Conservation (phyloP, 306 rosid species). For the Delonix regia region DNA sequence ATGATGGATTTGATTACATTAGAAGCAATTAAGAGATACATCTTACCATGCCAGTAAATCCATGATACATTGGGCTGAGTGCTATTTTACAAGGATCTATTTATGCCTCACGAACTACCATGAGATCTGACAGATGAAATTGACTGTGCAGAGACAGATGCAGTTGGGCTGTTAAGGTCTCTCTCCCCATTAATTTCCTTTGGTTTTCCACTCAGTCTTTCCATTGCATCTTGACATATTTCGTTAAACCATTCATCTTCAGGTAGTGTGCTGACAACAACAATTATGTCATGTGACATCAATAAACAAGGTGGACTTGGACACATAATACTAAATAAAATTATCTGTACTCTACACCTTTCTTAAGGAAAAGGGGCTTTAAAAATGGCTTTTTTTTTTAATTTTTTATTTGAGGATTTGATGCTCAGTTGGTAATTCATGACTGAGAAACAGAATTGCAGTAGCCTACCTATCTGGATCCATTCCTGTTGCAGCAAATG, state of each 20-base stretch:
- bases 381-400: background rate
- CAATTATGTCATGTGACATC: conserved; percentile 12
- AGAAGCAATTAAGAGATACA: conserved; percentile 25
- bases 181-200: conserved; percentile 81
- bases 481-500: conserved; percentile 89
- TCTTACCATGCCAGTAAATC: conserved; percentile 18
- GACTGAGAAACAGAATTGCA: background rate
- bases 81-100: conserved; percentile 50
- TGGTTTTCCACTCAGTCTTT: conserved; percentile 89
- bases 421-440: background rate
- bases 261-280: conserved; percentile 68
- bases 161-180: conserved; percentile 91
- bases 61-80: conserved; percentile 25
- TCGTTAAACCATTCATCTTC: conserved; percentile 97
- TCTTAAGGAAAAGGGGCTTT: background rate
- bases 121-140: conserved; percentile 93
- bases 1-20: background rate
- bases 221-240: conserved; percentile 82
- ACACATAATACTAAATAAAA: background rate
- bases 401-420: background rate
- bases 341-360: background rate
- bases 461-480: conserved; percentile 79
- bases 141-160: conserved; percentile 95
- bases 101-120: conserved; percentile 65
- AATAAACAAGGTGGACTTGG: background rate